These are phyloP conservation scores for Plasmodium adleri DNA, from an alignment of 169 alveolate genomes.

Conservation along the genomic window DNA sequence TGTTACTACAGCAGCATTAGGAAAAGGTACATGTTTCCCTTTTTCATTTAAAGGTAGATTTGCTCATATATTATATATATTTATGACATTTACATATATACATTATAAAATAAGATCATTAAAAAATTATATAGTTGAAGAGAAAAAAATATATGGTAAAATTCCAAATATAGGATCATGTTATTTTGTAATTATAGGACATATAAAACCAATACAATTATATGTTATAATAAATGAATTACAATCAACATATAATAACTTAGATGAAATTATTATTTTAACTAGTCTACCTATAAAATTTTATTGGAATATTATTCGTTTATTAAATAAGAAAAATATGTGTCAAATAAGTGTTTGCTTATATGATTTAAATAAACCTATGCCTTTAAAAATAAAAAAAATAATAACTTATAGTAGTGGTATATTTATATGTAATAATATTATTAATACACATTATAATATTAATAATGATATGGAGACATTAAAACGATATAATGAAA, in stretches of 20 bases:
- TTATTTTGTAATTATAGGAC: slow-evolving; percentile 74
- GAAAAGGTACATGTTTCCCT: slow-evolving; percentile 74
- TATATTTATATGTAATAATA: slow-evolving; percentile 67
- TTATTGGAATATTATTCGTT: slow-evolving; percentile 52
- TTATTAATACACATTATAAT: slow-evolving; percentile 66
- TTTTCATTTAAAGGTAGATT: slow-evolving; percentile 26
- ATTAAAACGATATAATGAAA: slow-evolving; percentile 68
- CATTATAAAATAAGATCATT: slow-evolving; percentile 68
- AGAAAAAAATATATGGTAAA: slow-evolving; percentile 66
- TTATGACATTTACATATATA: slow-evolving; percentile 72
- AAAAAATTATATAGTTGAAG: slow-evolving; percentile 66
- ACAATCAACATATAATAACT: slow-evolving; percentile 31
- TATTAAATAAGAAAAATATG: slow-evolving; percentile 34
- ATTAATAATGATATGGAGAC: slow-evolving; percentile 75
- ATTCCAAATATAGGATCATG: slow-evolving; percentile 48
- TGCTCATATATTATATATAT: slow-evolving; percentile 48
- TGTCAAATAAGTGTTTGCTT: slow-evolving; percentile 48
- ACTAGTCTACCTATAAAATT: slow-evolving; percentile 70
- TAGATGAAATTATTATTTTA: slow-evolving; percentile 67
- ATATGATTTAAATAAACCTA: slow-evolving; percentile 72
- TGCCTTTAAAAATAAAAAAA: slow-evolving; percentile 53
- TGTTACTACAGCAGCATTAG: slow-evolving; percentile 72
- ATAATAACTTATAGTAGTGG: slow-evolving; percentile 65
- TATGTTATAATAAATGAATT: slow-evolving; percentile 56
- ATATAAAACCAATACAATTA: slow-evolving; percentile 56